phyloP scores from a whole-genome alignment of 805 yeast genomes.

The Cyberlindnera japonica region DNA sequence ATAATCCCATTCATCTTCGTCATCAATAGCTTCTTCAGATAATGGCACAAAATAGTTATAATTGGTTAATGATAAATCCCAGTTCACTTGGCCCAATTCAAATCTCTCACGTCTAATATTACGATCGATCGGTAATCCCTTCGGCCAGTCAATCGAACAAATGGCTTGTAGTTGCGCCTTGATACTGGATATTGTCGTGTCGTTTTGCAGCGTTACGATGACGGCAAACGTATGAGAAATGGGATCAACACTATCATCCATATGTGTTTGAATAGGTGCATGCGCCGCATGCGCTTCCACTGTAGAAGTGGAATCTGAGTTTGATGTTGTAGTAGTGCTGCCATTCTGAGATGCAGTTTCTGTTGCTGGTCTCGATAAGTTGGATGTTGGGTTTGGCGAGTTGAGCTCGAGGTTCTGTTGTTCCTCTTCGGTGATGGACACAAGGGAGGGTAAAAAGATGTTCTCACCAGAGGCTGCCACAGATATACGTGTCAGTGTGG shows the following conservation, averaged over 20 bases:
- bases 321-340: not conserved
- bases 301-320: not conserved
- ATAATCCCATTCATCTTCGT: conserved; percentile 16
- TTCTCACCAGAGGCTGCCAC: conserved; percentile 33
- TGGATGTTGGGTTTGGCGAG: conserved; percentile 5
- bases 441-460: conserved; percentile 27
- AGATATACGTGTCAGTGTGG: conserved; percentile 18
- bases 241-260: conserved; percentile 33
- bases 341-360: not conserved
- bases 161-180: conserved; percentile 41
- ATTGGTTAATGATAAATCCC: conserved; percentile 41
- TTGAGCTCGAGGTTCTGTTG: conserved; percentile 11
- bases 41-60: conserved; percentile 41
- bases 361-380: not conserved
- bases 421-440: conserved; percentile 14
- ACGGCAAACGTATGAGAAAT: conserved; percentile 53
- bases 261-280: conserved; percentile 31
- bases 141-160: conserved; percentile 49
- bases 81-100: conserved; percentile 43
- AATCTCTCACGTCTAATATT: conserved; percentile 43
- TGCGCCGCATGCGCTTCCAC: not conserved
- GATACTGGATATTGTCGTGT: conserved; percentile 36
- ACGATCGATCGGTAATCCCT: conserved; percentile 47
- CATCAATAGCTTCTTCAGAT: conserved; percentile 19
- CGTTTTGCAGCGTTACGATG: conserved; percentile 41